Evolutionary conservation across 805 yeast species (phyloP), one percentile per base, ranked within the genome.

Genomic region (Starmera amethionina): DNA sequence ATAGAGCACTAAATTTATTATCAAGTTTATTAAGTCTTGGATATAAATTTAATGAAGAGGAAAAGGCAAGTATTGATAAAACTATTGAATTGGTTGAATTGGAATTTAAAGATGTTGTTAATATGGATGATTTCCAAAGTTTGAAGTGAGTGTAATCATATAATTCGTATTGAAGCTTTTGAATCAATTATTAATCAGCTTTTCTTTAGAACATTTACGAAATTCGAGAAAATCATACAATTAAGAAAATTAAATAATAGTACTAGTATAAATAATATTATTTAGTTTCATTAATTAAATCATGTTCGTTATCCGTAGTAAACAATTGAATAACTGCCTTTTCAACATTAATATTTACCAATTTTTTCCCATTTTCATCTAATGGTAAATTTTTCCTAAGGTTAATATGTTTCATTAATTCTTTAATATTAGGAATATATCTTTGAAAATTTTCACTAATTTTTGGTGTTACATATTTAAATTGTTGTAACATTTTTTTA

Each of bases 141-240:
- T 68, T 77, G 25, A 70, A 69, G 70, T 64, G 69, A 60, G 73
- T 72, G n/a, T n/a, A n/a, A n/a, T n/a, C n/a, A n/a, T n/a, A n/a
- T n/a, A n/a, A n/a, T n/a, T n/a, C n/a, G n/a, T n/a, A n/a, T n/a
- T n/a, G n/a, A n/a, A n/a, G n/a, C n/a, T n/a, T n/a, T n/a, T n/a
- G n/a, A n/a, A n/a, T n/a, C n/a, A n/a, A n/a, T n/a, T n/a, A n/a
- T n/a, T n/a, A n/a, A n/a, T n/a, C n/a, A n/a, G n/a, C n/a, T n/a
- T n/a, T n/a, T n/a, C n/a, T n/a, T n/a, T n/a, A n/a, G 27, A 22
- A 22, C 27, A 22, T 22, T 22, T 22, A 22, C 43, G 1, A 50
- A 54, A 31, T 58, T 79, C 18, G 47, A 55, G 7, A 42, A 43
- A 4, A 70, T 64, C 4, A 62, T 73, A 38, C 48, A 56, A 13